Evolutionary conservation across 345 rosid genomes (phyloP), one percentile per base, ranked within the genome.

Genomic region (Raphanus sativus): DNA sequence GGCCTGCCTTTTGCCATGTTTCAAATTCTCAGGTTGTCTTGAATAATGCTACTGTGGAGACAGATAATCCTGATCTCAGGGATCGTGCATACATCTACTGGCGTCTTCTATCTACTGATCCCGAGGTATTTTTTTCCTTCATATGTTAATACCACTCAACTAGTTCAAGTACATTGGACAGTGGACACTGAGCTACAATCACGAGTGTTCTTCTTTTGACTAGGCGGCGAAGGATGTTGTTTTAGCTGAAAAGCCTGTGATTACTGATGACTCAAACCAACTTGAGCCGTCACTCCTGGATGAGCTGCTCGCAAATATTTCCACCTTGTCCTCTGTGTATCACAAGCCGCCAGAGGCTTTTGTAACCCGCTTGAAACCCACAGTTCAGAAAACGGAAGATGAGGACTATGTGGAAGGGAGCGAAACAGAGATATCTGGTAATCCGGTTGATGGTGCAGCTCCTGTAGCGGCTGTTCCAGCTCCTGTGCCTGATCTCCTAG

Each of bases 171-270:
- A 52, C 61, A 34, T 15, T 70, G 65, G 65, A 33, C 61, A 34
- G 15, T 70, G 65, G 58, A 33, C 1, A 54, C 17, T 36, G 25
- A 63, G 36, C 61, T 34, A 62, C 56, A 52, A 2, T 24, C 33
- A 56, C 56, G 52, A 26, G 59, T 64, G 65, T 29, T 48, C 77
- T 71, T 80, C 24, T 58, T 42, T 75, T 30, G 78, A 71, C 69
- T 90, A 94, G 98, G 97, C 98, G 21, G 98, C 97, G 8, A 92
- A 94, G 85, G 98, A 94, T 81, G 91, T 94, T 56, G 97, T 94
- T 74, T 85, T 94, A 73, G 97, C 97, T 79, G 98, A 94, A 86
- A 94, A 94, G 80, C 98, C 97, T 55, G 98, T 94, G 77, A 94
- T 94, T 29, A 88, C 85, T 42, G 97, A 94, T 15, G 97, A 94